Conservation (phyloP, 805 yeast species). For the Ogataea minuta region DNA sequence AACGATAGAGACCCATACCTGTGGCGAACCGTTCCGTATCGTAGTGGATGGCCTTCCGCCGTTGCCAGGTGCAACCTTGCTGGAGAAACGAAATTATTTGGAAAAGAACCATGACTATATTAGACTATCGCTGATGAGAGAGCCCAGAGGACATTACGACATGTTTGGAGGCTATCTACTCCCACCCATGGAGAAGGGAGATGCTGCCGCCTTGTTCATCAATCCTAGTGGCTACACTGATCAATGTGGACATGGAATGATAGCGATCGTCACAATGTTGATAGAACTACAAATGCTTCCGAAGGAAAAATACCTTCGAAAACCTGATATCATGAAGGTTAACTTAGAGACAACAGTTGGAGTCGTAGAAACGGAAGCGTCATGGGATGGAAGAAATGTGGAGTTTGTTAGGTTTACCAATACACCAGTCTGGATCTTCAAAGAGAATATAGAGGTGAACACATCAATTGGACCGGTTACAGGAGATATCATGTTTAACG, state of each 20-base stretch:
- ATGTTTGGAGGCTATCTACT: slow-evolving; percentile 30
- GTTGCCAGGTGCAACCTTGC: slow-evolving; percentile 23
- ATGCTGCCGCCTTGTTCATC: slow-evolving; percentile 27
- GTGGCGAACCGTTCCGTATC: slow-evolving; percentile 29
- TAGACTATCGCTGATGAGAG: slow-evolving; percentile 26
- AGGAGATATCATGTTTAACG: slow-evolving; percentile 30
- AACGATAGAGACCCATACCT: slow-evolving; percentile 28
- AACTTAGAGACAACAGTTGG: slow-evolving; percentile 30
- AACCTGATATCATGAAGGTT: slow-evolving; percentile 23
- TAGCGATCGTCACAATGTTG: slow-evolving; percentile 25
- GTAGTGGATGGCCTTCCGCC: slow-evolving; percentile 22
- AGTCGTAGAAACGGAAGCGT: slow-evolving; percentile 20
- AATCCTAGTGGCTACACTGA: slow-evolving; percentile 31
- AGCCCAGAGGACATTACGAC: slow-evolving; percentile 32
- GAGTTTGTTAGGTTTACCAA: slow-evolving; percentile 26
- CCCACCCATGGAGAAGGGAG: slow-evolving; percentile 21
- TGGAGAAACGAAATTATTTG: slow-evolving; percentile 23
- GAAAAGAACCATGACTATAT: slow-evolving; percentile 24
- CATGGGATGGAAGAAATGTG: slow-evolving; percentile 26
- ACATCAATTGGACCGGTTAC: slow-evolving; percentile 19
- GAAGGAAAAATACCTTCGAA: slow-evolving; percentile 16
- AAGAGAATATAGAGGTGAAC: slow-evolving; percentile 15
- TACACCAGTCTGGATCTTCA: slow-evolving; percentile 25
- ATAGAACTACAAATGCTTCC: slow-evolving; percentile 22
- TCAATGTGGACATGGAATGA: slow-evolving; percentile 33